These are phyloP conservation scores for Prunus davidiana DNA, from an alignment of 306 rosid species.

Conservation along the genomic window DNA sequence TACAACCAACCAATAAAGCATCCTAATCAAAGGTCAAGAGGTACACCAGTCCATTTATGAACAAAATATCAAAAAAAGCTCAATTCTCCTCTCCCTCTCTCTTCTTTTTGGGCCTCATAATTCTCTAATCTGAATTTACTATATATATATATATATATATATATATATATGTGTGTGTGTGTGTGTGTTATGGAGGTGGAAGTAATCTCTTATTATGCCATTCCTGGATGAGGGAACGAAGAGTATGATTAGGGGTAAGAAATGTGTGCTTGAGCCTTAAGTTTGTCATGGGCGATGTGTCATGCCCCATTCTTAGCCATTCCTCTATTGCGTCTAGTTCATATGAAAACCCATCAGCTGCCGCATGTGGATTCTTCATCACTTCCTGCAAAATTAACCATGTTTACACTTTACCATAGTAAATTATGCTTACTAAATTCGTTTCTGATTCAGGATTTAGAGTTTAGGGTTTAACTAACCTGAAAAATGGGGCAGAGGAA, in stretches of 20 bases:
- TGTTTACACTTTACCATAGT: background rate
- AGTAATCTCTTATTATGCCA: slow-evolving; percentile 45
- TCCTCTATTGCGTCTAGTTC: slow-evolving; percentile 71
- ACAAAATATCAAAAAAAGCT: too few relatives aligned
- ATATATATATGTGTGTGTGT: too few relatives aligned
- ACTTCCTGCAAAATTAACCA: slow-evolving; percentile 56
- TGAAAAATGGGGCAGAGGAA: slow-evolving; percentile 84
- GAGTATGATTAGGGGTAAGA: slow-evolving; percentile 65
- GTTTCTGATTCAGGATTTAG: background rate
- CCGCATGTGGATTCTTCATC: slow-evolving; percentile 84
- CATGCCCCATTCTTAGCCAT: slow-evolving; percentile 68
- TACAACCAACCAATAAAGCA: too few relatives aligned
- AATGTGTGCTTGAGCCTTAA: slow-evolving; percentile 53
- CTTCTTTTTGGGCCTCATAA: background rate
- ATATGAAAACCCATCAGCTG: slow-evolving; percentile 88
- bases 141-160: too few relatives aligned
- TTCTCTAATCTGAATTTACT: background rate
- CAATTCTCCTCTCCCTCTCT: too few relatives aligned
- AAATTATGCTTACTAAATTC: background rate
- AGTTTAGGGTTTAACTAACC: slow-evolving; percentile 28
- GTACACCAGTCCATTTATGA: too few relatives aligned
- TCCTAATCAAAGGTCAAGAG: too few relatives aligned
- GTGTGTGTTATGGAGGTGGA: background rate
- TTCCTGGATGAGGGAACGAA: slow-evolving; percentile 65
- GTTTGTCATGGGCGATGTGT: slow-evolving; percentile 81